A percentile compares a stretch with the other conserved stretches of the same genome.
phyloP scores from a whole-genome alignment of 768 basidiomycete species.

The Lanmaoa pseudosensibilis region DNA sequence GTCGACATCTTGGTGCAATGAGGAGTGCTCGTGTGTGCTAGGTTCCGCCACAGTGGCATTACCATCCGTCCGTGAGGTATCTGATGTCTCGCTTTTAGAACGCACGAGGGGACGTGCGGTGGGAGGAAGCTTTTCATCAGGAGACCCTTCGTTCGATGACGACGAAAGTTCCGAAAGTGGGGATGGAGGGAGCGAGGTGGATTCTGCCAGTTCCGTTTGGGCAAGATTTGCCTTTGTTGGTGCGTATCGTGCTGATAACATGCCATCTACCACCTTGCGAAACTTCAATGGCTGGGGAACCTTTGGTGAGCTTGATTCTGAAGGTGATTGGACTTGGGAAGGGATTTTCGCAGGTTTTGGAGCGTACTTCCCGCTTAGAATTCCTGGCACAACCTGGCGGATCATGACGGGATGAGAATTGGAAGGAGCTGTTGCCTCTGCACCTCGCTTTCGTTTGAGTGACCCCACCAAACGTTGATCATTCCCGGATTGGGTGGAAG shows the following conservation, averaged over 20 bases:
- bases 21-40: slow-evolving; percentile 1
- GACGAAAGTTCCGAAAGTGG: slow-evolving; percentile 29
- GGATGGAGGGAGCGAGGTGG: slow-evolving; percentile 5
- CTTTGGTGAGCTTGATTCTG: slow-evolving; percentile 22
- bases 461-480: slow-evolving; percentile 12
- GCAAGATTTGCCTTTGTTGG: slow-evolving; percentile 17
- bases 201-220: slow-evolving; percentile 4
- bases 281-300: slow-evolving; percentile 34
- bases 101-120: neutral
- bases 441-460: slow-evolving; percentile 35
- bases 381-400: slow-evolving; percentile 40
- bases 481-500: slow-evolving; percentile 7
- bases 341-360: slow-evolving; percentile 21
- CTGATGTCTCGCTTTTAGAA: slow-evolving; percentile 1
- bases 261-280: slow-evolving; percentile 42
- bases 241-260: slow-evolving; percentile 31
- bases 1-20: slow-evolving; percentile 15
- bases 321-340: slow-evolving; percentile 11
- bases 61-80: neutral
- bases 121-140: slow-evolving; percentile 1
- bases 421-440: slow-evolving; percentile 18
- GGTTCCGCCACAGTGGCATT: slow-evolving; percentile 12
- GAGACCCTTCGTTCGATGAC: slow-evolving; percentile 18
- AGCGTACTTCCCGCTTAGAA: slow-evolving; percentile 31
- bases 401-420: slow-evolving; percentile 30